These are phyloP conservation scores for Eurotiales sp. DNA, from an alignment of 2,329 filamentous ascomycete genomes.

Conservation along the genomic window DNA sequence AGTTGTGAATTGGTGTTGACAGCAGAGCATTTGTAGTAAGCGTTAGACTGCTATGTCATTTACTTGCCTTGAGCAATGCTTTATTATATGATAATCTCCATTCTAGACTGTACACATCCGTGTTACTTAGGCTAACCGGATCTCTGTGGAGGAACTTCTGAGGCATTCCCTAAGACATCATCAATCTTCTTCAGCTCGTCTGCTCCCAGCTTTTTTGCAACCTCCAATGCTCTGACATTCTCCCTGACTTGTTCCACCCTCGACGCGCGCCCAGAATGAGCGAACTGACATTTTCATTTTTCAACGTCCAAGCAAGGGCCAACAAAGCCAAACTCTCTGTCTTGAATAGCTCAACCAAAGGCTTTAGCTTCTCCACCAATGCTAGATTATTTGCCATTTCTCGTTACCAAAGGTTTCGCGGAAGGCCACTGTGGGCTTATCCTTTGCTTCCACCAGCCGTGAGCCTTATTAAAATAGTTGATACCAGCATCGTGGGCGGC, in stretches of 20 bases:
- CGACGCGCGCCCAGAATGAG: slow-evolving; percentile 53
- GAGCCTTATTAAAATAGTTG: slow-evolving; percentile 56
- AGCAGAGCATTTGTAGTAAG: no score
- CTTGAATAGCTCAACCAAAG: slow-evolving; percentile 62
- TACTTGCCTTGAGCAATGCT: no score
- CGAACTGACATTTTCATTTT: slow-evolving; percentile 52
- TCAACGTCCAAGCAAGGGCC: slow-evolving; percentile 53
- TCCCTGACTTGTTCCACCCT: slow-evolving; percentile 39
- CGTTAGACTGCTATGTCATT: no score
- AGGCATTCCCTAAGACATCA: slow-evolving; percentile 6
- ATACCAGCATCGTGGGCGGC: slow-evolving; percentile 55
- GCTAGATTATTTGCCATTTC: slow-evolving; percentile 23
- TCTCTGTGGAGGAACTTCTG: slow-evolving; percentile 47
- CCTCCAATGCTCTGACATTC: slow-evolving; percentile 40
- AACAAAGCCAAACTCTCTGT: slow-evolving; percentile 53
- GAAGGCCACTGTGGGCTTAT: slow-evolving; percentile 52
- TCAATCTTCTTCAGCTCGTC: slow-evolving; percentile 49
- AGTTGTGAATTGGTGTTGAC: no score
- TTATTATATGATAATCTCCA: no score
- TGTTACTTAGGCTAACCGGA: background rate
- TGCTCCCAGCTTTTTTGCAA: slow-evolving; percentile 42
- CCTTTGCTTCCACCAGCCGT: slow-evolving; percentile 52
- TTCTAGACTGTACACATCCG: no score
- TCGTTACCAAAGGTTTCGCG: slow-evolving; percentile 43
- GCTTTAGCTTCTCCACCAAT: slow-evolving; percentile 43